Evolutionary conservation across 2,329 filamentous ascomycete species (phyloP).

Genomic region (Teratosphaeria gauchensis): DNA sequence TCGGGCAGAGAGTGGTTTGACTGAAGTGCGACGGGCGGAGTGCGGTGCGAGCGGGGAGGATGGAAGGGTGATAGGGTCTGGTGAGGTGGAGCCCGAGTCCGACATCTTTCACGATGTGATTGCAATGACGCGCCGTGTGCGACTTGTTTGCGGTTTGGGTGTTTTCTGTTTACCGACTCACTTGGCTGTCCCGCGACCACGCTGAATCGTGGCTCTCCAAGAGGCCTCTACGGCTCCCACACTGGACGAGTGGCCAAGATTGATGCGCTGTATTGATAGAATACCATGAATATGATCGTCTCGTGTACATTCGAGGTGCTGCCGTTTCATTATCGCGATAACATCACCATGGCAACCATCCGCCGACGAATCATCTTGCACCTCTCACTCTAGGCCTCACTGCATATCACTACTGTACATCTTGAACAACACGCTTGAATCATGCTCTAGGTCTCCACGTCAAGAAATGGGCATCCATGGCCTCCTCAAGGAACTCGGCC

Average conservation of each 20-base stretch:
- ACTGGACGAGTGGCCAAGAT: too few relatives aligned
- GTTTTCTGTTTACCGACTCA: too few relatives aligned
- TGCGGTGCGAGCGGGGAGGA: conserved; percentile 22
- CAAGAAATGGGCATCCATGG: conserved; percentile 38
- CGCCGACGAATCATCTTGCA: not conserved
- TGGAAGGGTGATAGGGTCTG: conserved; percentile 25
- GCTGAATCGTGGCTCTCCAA: too few relatives aligned
- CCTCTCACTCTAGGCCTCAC: not conserved
- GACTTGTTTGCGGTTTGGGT: not conserved
- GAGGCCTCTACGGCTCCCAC: too few relatives aligned
- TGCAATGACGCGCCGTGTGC: not conserved
- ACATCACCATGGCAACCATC: not conserved
- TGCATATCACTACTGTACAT: not conserved
- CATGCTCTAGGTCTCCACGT: not conserved
- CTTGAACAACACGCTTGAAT: not conserved
- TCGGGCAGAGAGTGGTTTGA: conserved; percentile 1
- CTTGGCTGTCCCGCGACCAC: too few relatives aligned
- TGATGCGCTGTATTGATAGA: not conserved
- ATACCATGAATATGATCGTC: not conserved
- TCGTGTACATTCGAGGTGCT: not conserved
- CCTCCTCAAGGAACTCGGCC: conserved; percentile 81
- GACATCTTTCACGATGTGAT: not conserved
- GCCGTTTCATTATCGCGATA: not conserved
- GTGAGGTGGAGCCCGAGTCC: conserved; percentile 15
- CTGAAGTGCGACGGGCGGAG: conserved; percentile 24